phyloP scores from a whole-genome alignment of 768 basidiomycete genomes.

The Tephrocybe rancida region DNA sequence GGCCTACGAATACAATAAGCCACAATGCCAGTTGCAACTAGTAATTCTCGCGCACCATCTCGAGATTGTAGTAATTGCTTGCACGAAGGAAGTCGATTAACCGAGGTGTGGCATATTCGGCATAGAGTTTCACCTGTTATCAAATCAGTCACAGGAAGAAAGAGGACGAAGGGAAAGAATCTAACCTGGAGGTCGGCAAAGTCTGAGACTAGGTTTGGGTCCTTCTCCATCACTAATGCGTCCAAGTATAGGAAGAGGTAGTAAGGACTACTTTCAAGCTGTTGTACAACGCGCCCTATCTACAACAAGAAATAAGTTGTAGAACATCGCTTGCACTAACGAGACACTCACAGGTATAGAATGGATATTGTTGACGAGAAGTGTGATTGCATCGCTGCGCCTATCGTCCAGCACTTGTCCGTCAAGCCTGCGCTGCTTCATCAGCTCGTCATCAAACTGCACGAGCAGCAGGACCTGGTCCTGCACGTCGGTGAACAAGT shows the following conservation, averaged over 20 bases:
- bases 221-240: conserved; percentile 77
- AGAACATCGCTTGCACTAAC: not conserved
- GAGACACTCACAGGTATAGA: conserved; percentile 81
- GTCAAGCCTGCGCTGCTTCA: conserved; percentile 54
- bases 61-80: conserved; percentile 90
- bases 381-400: conserved; percentile 77
- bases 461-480: conserved; percentile 92
- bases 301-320: conserved; percentile 29
- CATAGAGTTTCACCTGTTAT: conserved; percentile 82
- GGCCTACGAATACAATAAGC: conserved; percentile 50
- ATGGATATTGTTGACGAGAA: conserved; percentile 93
- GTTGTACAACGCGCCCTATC: conserved; percentile 88
- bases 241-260: conserved; percentile 95
- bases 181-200: conserved; percentile 89
- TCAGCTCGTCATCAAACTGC: conserved; percentile 91
- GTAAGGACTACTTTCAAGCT: conserved; percentile 72
- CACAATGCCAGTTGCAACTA: not conserved
- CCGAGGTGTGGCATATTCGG: conserved; percentile 77
- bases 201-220: conserved; percentile 74
- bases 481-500: conserved; percentile 92
- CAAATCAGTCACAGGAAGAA: not conserved
- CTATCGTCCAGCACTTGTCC: conserved; percentile 40
- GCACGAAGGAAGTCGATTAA: conserved; percentile 91
- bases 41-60: conserved; percentile 50
- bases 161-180: not conserved